Conservation (phyloP, 2,329 filamentous ascomycete genomes). For the Rhexocercosporidium sp. region DNA sequence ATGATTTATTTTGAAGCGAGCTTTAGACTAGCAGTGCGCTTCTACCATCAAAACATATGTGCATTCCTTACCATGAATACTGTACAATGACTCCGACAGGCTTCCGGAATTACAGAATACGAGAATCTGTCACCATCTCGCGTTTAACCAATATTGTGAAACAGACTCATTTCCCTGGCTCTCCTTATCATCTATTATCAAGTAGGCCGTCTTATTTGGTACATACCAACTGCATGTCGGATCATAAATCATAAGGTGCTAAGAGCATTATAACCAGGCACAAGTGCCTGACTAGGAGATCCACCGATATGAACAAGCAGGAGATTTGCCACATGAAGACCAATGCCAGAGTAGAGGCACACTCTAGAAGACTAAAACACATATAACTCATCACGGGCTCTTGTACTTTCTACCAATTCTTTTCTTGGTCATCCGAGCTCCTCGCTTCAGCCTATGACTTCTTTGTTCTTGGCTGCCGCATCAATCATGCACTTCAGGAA, state of each 20-base stretch:
- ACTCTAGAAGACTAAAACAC: neutral
- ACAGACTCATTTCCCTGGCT: neutral
- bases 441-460: neutral
- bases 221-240: neutral
- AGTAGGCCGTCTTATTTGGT: neutral
- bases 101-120: no score
- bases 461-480: neutral
- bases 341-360: neutral
- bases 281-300: neutral
- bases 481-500: constrained; percentile 29
- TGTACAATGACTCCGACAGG: no score
- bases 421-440: neutral
- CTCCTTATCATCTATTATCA: neutral
- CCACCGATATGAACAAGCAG: neutral
- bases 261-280: no score
- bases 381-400: neutral
- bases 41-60: no score
- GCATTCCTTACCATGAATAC: no score
- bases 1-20: no score
- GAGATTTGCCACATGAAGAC: neutral
- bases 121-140: no score
- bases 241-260: neutral
- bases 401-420: neutral
- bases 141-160: neutral
- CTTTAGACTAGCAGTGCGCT: no score